Base-by-base conservation (phyloP, 2,329 filamentous ascomycete genomes). In the Fusarium sp. region DNA sequence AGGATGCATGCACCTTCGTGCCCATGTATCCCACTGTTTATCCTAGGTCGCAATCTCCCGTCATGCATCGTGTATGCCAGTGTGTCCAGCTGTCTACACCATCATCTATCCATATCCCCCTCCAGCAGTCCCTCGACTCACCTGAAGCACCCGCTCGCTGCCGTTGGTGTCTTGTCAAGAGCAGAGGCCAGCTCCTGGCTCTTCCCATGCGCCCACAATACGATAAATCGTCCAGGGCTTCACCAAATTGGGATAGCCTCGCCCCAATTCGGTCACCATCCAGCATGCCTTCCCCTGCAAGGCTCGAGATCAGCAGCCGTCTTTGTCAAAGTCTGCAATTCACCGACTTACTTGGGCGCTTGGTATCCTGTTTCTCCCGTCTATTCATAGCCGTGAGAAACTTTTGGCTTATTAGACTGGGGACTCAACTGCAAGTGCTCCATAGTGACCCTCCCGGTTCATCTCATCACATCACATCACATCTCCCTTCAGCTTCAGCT, bases 111-210 rank as follows among this genome's bases (percentile, higher is more conserved):
- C 54, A 61, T 60, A 41, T 29, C 27, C 58, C 37, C 13, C 43
- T 58, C 20, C 16, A 29, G 48, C 64, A 58, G 33, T 52, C 54
- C 56, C 45, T 48, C 50, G 69, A 62, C 60, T 70, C 76, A 78
- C 76, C 76, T 78, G 76, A 78, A 76, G 76, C 76, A 76, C 60
- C 69, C 69, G 68, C 37, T 60, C 71, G 68, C 37, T 60, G 54
- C 54, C 64, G 41, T 56, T 72, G 65, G 72, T 43, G 59, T 43
- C 68, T 69, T 64, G 33, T 43, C 58, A 57, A 61, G 67, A 70
- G 69, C 68, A 68, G 39, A 62, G 45, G 52, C 63, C 66, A 71
- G 37, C 58, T 48, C 39, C 59, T 62, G 64, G 43, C 72, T 69
- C 45, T 52, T 56, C 39, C 59, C 63, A 58, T 56, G 61, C 37